phyloP scores from a whole-genome alignment of 495 filamentous ascomycete species.

The Diplogelasinospora grovesii region DNA sequence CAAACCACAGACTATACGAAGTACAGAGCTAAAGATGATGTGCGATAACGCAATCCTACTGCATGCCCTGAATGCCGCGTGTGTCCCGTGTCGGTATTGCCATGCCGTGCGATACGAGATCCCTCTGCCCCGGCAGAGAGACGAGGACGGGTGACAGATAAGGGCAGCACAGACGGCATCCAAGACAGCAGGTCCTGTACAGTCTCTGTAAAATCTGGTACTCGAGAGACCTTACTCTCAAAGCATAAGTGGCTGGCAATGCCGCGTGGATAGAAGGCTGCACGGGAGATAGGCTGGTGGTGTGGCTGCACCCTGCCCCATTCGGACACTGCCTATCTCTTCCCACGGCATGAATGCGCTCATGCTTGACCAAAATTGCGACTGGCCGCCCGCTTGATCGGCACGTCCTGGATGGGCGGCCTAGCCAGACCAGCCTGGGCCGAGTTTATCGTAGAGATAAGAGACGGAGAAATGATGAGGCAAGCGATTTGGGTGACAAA shows the following conservation, averaged over 20 bases:
- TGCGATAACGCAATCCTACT: slow-evolving; percentile 10
- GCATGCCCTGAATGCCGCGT: neutral
- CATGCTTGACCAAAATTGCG: slow-evolving; percentile 17
- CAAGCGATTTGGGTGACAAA: neutral
- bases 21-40: too few relatives aligned
- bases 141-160: too few relatives aligned
- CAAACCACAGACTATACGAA: too few relatives aligned
- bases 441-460: slow-evolving; percentile 10
- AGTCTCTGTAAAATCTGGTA: too few relatives aligned
- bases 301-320: neutral
- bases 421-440: slow-evolving; percentile 3
- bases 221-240: too few relatives aligned
- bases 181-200: too few relatives aligned
- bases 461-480: slow-evolving; percentile 1
- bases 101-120: neutral
- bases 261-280: too few relatives aligned
- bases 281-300: too few relatives aligned
- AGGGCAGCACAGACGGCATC: too few relatives aligned
- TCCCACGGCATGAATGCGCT: slow-evolving; percentile 1
- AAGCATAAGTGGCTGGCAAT: too few relatives aligned
- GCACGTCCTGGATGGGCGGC: slow-evolving; percentile 12
- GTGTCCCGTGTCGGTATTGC: neutral
- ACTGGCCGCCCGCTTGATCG: slow-evolving; percentile 10
- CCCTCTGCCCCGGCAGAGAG: too few relatives aligned
- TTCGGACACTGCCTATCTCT: slow-evolving; percentile 2